Base-by-base conservation (phyloP, 2,329 filamentous ascomycete species). In the Verticillium nonalfalfae region DNA sequence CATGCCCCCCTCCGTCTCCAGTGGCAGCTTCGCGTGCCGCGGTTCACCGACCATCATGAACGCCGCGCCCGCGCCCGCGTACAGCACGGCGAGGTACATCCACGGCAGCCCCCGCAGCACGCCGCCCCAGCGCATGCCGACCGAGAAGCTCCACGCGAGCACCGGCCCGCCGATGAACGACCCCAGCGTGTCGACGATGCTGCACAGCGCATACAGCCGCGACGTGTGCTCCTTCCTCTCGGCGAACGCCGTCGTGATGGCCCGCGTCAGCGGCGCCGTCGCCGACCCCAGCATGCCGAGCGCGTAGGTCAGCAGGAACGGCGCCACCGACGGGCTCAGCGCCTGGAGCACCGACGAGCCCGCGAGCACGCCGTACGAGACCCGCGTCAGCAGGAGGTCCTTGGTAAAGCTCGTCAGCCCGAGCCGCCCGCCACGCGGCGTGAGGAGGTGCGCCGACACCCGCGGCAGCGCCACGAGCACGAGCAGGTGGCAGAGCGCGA, bases 161-260 rank as follows among this genome's bases (percentile, higher is more conserved):
- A 73, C 73, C 0, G 77, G 77, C 1, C 73, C 75, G n/a, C 71
- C 77, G 6, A 77, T 69, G 33, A 78, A 76, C 0, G 74, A 71
- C 0, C 77, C 77, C 7, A 73, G 45, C 7, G 76, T 72, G 62
- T 78, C 76, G 2, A 71, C 67, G 66, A 77, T 78, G 61, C 73
- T 72, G 40, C 76, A 72, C 61, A 79, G 66, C 1, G 76, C 76
- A 62, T 78, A 78, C 3, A 79, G 64, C 33, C 76, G 70, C 36
- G 77, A 78, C 1, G 75, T 78, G 34, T 72, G 73, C 56, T 74
- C 67, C 9, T 72, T 65, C 26, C 26, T 31, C 13, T 70, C 65
- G 18, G 78, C 75, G 59, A 75, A 76, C 59, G 75, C 74, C 0
- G 76, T 75, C 6, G 77, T 66, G 1, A 76, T 74, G n/a, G 77